Evolutionary conservation across 176 grass and related monocot genomes (phyloP).

Genomic region (Aegilops bicornis): DNA sequence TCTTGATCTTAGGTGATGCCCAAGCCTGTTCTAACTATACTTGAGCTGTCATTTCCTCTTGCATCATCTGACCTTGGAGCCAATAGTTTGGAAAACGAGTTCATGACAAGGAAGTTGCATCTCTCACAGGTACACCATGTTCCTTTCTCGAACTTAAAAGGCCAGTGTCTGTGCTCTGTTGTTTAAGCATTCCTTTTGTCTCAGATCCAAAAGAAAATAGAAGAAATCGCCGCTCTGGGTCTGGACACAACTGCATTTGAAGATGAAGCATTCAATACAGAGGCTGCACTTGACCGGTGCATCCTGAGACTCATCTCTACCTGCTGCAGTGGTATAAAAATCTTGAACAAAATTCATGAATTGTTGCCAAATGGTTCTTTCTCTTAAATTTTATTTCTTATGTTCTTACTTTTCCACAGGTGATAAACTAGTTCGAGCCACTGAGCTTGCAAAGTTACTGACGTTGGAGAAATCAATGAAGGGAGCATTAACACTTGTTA

Average conservation of each 20-base stretch:
- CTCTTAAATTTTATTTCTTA: not conserved
- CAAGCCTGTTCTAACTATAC: conserved; percentile 81
- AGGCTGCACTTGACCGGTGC: conserved; percentile 84
- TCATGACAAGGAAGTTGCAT: conserved; percentile 76
- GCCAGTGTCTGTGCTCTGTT: conserved; percentile 15
- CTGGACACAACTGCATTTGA: conserved; percentile 61
- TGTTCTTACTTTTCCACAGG: conserved; percentile 47
- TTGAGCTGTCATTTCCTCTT: conserved; percentile 67
- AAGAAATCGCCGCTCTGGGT: conserved; percentile 46
- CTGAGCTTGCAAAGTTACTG: conserved; percentile 77
- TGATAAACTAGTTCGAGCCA: conserved; percentile 84
- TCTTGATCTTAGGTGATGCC: conserved; percentile 76
- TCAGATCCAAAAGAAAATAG: conserved; percentile 78
- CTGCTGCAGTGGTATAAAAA: conserved; percentile 78
- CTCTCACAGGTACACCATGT: conserved; percentile 68
- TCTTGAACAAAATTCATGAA: conserved; percentile 27
- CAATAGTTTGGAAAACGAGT: conserved; percentile 84
- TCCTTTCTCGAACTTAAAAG: conserved; percentile 5
- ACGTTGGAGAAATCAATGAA: conserved; percentile 87
- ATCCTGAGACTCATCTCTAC: conserved; percentile 90
- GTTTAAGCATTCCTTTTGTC: conserved; percentile 27
- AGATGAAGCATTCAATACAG: conserved; percentile 80
- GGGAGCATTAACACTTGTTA: conserved; percentile 87
- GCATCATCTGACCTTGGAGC: conserved; percentile 90
- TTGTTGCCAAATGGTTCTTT: not conserved